phyloP scores from a whole-genome alignment of 2,329 filamentous ascomycete genomes.

The Fusarium bactridioides region DNA sequence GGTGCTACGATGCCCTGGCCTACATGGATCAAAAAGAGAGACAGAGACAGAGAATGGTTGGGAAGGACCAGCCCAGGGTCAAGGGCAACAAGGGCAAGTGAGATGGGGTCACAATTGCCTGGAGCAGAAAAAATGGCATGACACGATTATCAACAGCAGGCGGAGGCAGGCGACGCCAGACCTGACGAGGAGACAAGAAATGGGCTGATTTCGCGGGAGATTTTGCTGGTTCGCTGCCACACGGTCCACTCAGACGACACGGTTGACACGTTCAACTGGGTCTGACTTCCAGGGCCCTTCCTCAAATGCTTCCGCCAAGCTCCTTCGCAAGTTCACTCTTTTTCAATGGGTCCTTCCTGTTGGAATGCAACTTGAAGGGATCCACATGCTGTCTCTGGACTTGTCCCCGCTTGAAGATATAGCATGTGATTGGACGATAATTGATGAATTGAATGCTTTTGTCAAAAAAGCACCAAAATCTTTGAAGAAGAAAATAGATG shows the following conservation, averaged over 20 bases:
- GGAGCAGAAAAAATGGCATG: conserved; percentile 46
- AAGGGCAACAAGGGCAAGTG: conserved; percentile 25
- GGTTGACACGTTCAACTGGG: conserved; percentile 32
- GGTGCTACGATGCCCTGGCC: conserved; percentile 18
- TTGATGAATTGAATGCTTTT: conserved; percentile 22
- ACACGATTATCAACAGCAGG: conserved; percentile 45
- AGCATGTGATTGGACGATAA: conserved; percentile 26
- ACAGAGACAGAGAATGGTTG: conserved; percentile 14
- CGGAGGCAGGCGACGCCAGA: conserved; percentile 44
- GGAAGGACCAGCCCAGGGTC: conserved; percentile 19
- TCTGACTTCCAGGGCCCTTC: conserved; percentile 23
- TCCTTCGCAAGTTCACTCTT: background rate
- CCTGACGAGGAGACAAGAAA: conserved; percentile 47
- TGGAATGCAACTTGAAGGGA: conserved; percentile 22
- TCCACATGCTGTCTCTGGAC: conserved; percentile 20
- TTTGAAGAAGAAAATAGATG: background rate
- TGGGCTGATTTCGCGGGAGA: conserved; percentile 48
- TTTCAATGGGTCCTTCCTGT: conserved; percentile 24
- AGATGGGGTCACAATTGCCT: conserved; percentile 37
- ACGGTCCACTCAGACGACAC: conserved; percentile 31
- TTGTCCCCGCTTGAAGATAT: conserved; percentile 6
- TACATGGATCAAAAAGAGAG: conserved; percentile 15
- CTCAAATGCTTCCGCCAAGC: background rate
- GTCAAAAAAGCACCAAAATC: conserved; percentile 4
- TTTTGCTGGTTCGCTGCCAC: conserved; percentile 41